Percentiles rank a stretch among this genome's conserved stretches.
Conservation (phyloP, 2,329 filamentous ascomycete genomes). For the Xylaria sp. region DNA sequence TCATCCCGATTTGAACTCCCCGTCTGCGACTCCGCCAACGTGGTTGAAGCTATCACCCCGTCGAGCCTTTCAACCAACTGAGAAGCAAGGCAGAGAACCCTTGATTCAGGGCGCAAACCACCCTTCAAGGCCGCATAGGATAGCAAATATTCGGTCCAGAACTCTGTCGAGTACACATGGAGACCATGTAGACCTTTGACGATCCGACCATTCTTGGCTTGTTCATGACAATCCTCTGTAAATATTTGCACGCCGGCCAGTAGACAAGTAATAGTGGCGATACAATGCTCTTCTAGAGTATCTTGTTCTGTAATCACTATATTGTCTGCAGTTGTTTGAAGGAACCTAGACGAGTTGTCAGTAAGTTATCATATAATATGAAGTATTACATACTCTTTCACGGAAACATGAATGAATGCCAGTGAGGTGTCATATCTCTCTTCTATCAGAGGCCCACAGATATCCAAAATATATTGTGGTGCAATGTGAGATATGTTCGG, state of each 20-base stretch:
- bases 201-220: conserved; percentile 16
- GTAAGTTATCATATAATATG: background rate
- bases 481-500: conserved; percentile 11
- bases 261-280: conserved; percentile 30
- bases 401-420: conserved; percentile 34
- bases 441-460: conserved; percentile 30
- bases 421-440: conserved; percentile 29
- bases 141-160: conserved; percentile 37
- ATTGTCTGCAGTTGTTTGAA: conserved; percentile 3
- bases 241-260: conserved; percentile 27
- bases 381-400: conserved; percentile 30
- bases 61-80: too few species aligned
- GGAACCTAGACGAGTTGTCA: conserved; percentile 1
- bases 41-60: too few species aligned
- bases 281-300: conserved; percentile 24
- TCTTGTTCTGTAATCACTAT: conserved; percentile 9
- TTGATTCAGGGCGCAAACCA: background rate
- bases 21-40: too few species aligned
- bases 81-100: too few species aligned
- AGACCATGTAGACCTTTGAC: conserved; percentile 36
- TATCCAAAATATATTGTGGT: conserved; percentile 30
- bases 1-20: too few species aligned
- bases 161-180: conserved; percentile 36
- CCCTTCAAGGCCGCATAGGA: background rate
- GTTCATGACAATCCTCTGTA: conserved; percentile 3